These are phyloP conservation scores for Coffea eugenioides DNA, from an alignment of 257 asterid genomes.

Conservation along the genomic window DNA sequence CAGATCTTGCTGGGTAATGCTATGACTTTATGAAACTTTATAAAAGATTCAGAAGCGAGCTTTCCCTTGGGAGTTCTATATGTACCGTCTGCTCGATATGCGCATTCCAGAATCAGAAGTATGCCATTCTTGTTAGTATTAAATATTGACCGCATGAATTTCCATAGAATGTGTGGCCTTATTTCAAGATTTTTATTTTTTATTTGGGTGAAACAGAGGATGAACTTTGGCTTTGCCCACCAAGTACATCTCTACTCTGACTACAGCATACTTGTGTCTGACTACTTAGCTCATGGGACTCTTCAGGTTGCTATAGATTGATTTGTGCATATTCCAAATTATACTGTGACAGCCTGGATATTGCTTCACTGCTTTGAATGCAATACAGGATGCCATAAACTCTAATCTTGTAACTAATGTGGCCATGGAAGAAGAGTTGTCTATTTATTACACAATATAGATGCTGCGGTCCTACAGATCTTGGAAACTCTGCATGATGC, in stretches of 20 bases:
- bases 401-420: conserved; percentile 59
- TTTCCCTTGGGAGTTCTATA: no score
- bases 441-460: conserved; percentile 90
- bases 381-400: conserved; percentile 83
- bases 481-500: conserved; percentile 74
- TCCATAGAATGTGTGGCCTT: no score
- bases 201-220: conserved; percentile 63
- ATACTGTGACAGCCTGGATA: conserved; percentile 6
- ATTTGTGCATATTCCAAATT: conserved; percentile 13
- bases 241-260: conserved; percentile 85
- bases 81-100: no score
- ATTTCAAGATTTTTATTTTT: no score
- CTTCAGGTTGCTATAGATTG: conserved; percentile 71
- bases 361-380: conserved; percentile 22
- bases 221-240: conserved; percentile 82
- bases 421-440: conserved; percentile 83
- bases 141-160: no score
- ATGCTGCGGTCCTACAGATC: conserved; percentile 83
- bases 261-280: conserved; percentile 83
- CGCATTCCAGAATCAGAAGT: no score
- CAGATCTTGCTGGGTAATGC: no score
- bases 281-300: conserved; percentile 79
- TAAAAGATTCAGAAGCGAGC: no score
- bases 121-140: no score
- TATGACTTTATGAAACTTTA: no score